phyloP scores from a whole-genome alignment of 495 filamentous ascomycete genomes.

The Aspergillus nanangensis region DNA sequence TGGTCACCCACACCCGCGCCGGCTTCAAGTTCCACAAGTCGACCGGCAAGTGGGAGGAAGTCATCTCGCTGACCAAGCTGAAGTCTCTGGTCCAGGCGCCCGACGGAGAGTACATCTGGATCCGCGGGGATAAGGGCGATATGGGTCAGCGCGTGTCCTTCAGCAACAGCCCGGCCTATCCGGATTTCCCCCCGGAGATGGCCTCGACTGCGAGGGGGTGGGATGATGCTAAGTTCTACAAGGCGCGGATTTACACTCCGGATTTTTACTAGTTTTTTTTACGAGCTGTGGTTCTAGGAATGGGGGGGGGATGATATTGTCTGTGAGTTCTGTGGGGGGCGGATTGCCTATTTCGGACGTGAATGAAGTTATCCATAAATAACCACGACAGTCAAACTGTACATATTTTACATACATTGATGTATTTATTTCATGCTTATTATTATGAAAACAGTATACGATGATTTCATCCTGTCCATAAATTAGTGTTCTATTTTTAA shows the following conservation, averaged over 20 bases:
- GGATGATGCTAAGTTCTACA: slow-evolving; percentile 9
- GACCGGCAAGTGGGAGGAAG: slow-evolving; percentile 2
- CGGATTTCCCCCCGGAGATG: neutral
- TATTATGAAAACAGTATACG: too few relatives aligned
- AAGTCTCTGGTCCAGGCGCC: slow-evolving; percentile 8
- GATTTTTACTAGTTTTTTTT: slow-evolving; percentile 3
- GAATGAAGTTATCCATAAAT: too few relatives aligned
- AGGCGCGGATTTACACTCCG: slow-evolving; percentile 9
- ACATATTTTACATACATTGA: too few relatives aligned
- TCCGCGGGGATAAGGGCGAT: slow-evolving; percentile 1
- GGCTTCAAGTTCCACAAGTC: slow-evolving; percentile 3
- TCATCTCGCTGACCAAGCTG: neutral
- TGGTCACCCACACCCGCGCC: slow-evolving; percentile 5
- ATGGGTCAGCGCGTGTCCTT: slow-evolving; percentile 10
- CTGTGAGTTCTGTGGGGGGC: too few relatives aligned
- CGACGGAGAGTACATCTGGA: slow-evolving; percentile 7
- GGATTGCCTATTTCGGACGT: too few relatives aligned
- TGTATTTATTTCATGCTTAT: too few relatives aligned
- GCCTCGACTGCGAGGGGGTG: slow-evolving; percentile 2
- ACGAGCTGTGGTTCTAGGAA: too few relatives aligned
- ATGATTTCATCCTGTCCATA: too few relatives aligned
- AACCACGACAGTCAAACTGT: too few relatives aligned
- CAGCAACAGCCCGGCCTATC: too few relatives aligned
- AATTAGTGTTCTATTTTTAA: too few relatives aligned
- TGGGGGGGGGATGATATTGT: too few relatives aligned